phyloP scores from a whole-genome alignment of 108 stramenopile genomes.

The Pseudonitzschia delicatissima region DNA sequence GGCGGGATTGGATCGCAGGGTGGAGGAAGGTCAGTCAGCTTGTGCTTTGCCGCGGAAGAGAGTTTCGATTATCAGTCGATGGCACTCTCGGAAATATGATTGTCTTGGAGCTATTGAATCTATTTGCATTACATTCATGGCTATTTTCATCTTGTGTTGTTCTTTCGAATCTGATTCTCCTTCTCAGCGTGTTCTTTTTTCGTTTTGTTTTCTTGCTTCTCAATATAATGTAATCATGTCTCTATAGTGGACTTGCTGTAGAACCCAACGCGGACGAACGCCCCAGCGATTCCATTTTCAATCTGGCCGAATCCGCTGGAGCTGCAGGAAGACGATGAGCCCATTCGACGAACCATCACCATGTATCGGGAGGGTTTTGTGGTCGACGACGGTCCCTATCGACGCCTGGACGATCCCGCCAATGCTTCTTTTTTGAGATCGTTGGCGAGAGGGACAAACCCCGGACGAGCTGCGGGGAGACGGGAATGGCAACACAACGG shows the following conservation, averaged over 20 bases:
- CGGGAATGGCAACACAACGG: slow-evolving; percentile 48
- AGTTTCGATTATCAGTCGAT: no score
- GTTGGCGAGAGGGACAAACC: slow-evolving; percentile 77
- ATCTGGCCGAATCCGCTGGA: slow-evolving; percentile 50
- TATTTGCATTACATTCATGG: neutral
- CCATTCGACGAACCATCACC: slow-evolving; percentile 74
- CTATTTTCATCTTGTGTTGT: neutral
- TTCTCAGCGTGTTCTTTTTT: neutral
- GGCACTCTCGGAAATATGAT: neutral
- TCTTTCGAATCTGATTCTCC: neutral
- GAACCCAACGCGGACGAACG: slow-evolving; percentile 56
- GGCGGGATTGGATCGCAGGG: slow-evolving; percentile 78
- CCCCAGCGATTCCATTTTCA: slow-evolving; percentile 37
- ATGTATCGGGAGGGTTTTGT: slow-evolving; percentile 95
- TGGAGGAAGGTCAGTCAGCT: slow-evolving; percentile 58
- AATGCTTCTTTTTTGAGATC: slow-evolving; percentile 85
- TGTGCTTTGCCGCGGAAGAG: no score
- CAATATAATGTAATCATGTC: neutral
- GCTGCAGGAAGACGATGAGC: slow-evolving; percentile 1
- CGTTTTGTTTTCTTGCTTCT: neutral
- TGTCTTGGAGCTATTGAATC: neutral
- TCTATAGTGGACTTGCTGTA: slow-evolving; percentile 75
- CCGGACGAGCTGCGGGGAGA: slow-evolving; percentile 52
- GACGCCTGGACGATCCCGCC: slow-evolving; percentile 82
- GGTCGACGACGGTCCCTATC: slow-evolving; percentile 92